phyloP scores from a whole-genome alignment of 441 rosid genomes.

The Macaranga tanarius region DNA sequence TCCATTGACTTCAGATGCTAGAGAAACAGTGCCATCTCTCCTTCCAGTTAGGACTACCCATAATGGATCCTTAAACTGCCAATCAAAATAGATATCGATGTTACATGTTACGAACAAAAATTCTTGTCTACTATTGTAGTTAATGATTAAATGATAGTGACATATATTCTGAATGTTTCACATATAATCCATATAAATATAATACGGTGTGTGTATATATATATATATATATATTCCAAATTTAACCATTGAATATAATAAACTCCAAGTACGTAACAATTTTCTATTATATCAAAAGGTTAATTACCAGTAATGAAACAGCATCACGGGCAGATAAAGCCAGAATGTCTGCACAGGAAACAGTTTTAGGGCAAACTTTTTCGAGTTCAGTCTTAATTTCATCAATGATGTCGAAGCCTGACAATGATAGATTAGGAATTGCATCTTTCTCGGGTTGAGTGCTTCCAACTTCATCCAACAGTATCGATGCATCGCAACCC shows the following conservation, averaged over 20 bases:
- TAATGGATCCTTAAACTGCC: conserved; percentile 35
- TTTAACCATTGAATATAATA: too few species aligned
- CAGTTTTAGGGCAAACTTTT: conserved; percentile 40
- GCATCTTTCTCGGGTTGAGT: conserved; percentile 45
- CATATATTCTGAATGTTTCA: too few species aligned
- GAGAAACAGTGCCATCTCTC: conserved; percentile 54
- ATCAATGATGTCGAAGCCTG: conserved; percentile 51
- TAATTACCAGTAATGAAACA: conserved; percentile 23
- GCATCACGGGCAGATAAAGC: conserved; percentile 48
- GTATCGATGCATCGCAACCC: conserved; percentile 67
- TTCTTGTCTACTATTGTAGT: too few species aligned
- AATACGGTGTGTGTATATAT: too few species aligned
- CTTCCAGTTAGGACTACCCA: conserved; percentile 64
- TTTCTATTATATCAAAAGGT: too few species aligned
- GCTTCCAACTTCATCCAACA: conserved; percentile 34
- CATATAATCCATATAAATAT: too few species aligned
- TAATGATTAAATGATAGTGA: too few species aligned
- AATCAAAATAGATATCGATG: too few species aligned
- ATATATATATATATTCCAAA: too few species aligned
- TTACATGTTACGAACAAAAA: too few species aligned
- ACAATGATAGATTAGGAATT: conserved; percentile 44
- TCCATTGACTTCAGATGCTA: conserved; percentile 35
- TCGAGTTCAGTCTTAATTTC: conserved; percentile 52
- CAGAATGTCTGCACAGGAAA: conserved; percentile 67
- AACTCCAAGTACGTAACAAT: too few species aligned